Evolutionary conservation across 306 rosid species (phyloP), one percentile per base, ranked within the genome.

Genomic region (Cucurbita argyrosperma): DNA sequence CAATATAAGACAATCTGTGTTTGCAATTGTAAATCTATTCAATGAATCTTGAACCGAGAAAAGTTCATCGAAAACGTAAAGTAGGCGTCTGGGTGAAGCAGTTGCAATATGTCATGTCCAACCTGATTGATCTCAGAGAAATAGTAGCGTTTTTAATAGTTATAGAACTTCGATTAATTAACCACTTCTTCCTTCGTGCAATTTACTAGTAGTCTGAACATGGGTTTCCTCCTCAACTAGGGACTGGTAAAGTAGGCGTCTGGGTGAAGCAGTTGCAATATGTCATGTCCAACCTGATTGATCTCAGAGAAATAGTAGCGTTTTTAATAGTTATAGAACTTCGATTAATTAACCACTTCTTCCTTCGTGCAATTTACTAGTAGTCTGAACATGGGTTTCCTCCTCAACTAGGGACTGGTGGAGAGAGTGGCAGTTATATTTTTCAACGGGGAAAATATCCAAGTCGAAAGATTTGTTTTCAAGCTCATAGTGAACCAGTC

Each of bases 371-470:
- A 26, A 69, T 14, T 69, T 69, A 47, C 45, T 49, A 64, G 70
- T 23, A 47, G 74, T 62, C 23, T 69, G 35, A 72, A 73, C 56
- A 49, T 39, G 60, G 51, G 59, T 42, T 14, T 63, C 61, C 49
- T 76, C 76, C 40, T 13, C 40, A 76, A 60, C 45, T 74, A 92
- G 98, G 97, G 91, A 50, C 53, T 88, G 80, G 96, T 94, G 65
- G 97, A 94, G 56, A 86, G 92, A 80, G 89, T 87, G 56, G 95
- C 87, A 30, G 92, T 94, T 74, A 83, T 88, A 71, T 88, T 91
- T 86, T 89, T 81, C 79, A 75, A 78, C 52, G 35, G 81, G 52
- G 86, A 85, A 11, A 55, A 81, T 47, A 70, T 81, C 76, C 92
- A 89, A 8, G 23, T 82, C 62, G 97, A 94, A 86, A 82, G 90